Base-by-base conservation (phyloP, 305 asterid species). In the Ruellia speciosa region DNA sequence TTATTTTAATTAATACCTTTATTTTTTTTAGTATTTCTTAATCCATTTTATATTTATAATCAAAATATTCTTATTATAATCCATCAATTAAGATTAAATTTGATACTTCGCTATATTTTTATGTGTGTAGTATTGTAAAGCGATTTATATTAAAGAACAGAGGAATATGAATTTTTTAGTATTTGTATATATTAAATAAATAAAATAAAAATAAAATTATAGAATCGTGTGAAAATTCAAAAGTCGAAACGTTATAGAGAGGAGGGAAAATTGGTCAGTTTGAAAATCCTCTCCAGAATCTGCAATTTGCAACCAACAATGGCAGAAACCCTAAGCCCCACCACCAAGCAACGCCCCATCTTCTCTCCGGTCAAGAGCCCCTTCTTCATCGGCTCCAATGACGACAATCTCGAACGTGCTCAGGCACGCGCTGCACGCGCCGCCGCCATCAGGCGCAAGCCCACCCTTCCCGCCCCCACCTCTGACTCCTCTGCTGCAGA, bases 391-490 rank as follows among this genome's bases (percentile, higher is more conserved):
- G 93, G 98, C 63, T 88, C 98, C 57, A 92, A 92, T 37, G 87
- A 88, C 60, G 99, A 93, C 78, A 68, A 81, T 41, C 87, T 88
- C 37, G 99, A 92, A 58, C 90, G 99, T 49, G 95, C 97, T 59
- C 96, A 86, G 74, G 97, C 94, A 52, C 95, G 99, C 18, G 97
- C 96, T 2, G 95, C 96, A 24, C 90, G 96, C 48, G 96, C 96
- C 49, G 97, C 99, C 39, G 85, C 88, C 45, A 62, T 79, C 52
- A 86, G 96, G 24, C 97, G 97, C 64, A 84, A 88, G 75, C 68
- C 74, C 13, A 62, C 77, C 24, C 57, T 70, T 3, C 56, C 66
- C 0, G 47, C 66, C 3, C 47, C 66, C 69, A 59, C 75, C 24
- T 49, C 79, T 45, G 39, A 60, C 33, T 39, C 75, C 35, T 41